These are phyloP conservation scores for Colletotrichum kahawae DNA, from an alignment of 2,329 filamentous ascomycete species.

Conservation along the genomic window DNA sequence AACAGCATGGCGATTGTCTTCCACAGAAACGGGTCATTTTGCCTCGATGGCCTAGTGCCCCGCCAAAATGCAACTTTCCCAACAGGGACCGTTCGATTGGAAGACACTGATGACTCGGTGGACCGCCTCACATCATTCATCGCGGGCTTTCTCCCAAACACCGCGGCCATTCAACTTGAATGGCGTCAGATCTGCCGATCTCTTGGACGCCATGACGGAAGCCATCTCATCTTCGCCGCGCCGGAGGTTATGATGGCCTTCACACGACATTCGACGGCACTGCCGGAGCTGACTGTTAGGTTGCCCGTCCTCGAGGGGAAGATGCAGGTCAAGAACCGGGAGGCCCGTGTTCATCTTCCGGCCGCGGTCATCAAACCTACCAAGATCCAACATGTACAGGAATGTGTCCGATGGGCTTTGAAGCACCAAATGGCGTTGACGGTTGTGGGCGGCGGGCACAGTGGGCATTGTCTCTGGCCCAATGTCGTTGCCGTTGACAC, in stretches of 20 bases:
- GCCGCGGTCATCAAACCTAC: conserved; percentile 51
- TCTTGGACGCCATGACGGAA: conserved; percentile 44
- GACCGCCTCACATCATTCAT: conserved; percentile 60
- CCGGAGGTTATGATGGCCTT: conserved; percentile 59
- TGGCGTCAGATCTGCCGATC: conserved; percentile 60
- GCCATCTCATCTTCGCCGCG: conserved; percentile 50
- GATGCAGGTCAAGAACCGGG: conserved; percentile 52
- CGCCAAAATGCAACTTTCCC: conserved; percentile 52
- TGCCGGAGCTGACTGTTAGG: conserved; percentile 46
- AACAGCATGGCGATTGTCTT: conserved; percentile 58
- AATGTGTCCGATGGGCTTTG: conserved; percentile 62
- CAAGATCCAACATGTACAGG: conserved; percentile 55
- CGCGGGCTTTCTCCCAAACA: conserved; percentile 47
- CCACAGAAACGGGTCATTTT: conserved; percentile 52
- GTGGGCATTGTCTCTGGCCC: conserved; percentile 60
- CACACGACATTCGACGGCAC: conserved; percentile 45
- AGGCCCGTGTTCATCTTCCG: conserved; percentile 50
- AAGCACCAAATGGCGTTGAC: conserved; percentile 49
- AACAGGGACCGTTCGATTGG: conserved; percentile 45
- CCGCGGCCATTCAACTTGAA: conserved; percentile 31
- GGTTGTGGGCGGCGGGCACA: conserved; percentile 63
- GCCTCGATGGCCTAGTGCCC: conserved; percentile 53
- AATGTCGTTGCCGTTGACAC: conserved; percentile 64
- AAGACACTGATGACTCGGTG: conserved; percentile 48
- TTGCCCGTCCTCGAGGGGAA: conserved; percentile 39